Conservation (phyloP, 208 protist genomes). For the Angomonas deanei region DNA sequence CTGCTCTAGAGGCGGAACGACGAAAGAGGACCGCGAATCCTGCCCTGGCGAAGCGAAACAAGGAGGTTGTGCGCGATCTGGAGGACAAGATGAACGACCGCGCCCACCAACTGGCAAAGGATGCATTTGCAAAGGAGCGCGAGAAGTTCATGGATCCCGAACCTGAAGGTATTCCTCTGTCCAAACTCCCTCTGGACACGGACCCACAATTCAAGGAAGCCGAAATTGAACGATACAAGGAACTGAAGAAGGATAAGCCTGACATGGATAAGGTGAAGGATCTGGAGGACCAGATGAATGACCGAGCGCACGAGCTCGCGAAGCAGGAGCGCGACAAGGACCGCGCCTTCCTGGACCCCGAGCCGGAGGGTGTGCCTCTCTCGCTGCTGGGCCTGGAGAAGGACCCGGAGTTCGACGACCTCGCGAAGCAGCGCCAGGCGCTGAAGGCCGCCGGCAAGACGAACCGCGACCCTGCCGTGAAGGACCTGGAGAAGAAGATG, state of each 20-base stretch:
- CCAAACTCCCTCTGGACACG: conserved; percentile 60
- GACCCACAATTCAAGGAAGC: conserved; percentile 75
- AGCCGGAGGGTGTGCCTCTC: conserved; percentile 81
- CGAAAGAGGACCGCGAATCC: conserved; percentile 49
- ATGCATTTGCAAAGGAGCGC: conserved; percentile 53
- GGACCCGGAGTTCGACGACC: conserved; percentile 56
- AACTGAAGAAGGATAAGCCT: conserved; percentile 36
- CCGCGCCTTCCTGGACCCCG: conserved; percentile 52
- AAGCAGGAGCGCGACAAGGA: conserved; percentile 37
- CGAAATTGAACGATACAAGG: conserved; percentile 67
- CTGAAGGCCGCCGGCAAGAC: conserved; percentile 42
- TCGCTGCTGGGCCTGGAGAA: conserved; percentile 44
- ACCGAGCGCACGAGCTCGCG: conserved; percentile 36
- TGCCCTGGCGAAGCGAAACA: conserved; percentile 53
- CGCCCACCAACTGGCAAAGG: conserved; percentile 9
- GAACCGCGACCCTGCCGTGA: conserved; percentile 30
- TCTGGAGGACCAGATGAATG: conserved; percentile 51
- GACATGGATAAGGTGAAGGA: conserved; percentile 31
- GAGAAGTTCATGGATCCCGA: conserved; percentile 62
- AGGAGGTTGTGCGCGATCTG: conserved; percentile 58
- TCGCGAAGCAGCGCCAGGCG: conserved; percentile 61
- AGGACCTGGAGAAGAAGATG: conserved; percentile 64
- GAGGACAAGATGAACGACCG: conserved; percentile 57
- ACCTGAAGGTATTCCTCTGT: conserved; percentile 61
- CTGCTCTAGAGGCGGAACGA: conserved; percentile 67